Percentiles rank a stretch among this genome's conserved stretches.
Evolutionary conservation across 495 filamentous ascomycete species (phyloP).

Genomic region (Trichoderma gamsii): DNA sequence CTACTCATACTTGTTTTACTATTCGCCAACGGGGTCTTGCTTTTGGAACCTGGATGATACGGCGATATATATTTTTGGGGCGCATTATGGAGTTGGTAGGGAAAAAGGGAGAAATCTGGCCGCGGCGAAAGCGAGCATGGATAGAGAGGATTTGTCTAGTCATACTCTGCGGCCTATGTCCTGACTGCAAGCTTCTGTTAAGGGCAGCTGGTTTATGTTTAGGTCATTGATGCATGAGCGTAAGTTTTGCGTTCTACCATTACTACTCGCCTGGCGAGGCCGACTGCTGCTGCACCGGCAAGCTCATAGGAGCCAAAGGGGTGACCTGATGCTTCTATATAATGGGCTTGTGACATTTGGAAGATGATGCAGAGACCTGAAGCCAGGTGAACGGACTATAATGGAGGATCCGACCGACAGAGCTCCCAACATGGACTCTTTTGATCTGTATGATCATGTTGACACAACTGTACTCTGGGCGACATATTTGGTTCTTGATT

Average conservation of each 20-base stretch:
- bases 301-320: background rate
- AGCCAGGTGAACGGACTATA: background rate
- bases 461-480: background rate
- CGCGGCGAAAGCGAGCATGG: background rate
- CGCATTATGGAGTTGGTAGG: background rate
- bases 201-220: background rate
- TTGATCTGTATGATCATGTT: background rate
- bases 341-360: background rate
- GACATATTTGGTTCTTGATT: background rate
- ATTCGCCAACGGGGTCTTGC: background rate
- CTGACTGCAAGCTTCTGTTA: background rate
- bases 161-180: background rate
- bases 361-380: background rate
- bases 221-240: background rate
- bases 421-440: background rate
- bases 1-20: background rate
- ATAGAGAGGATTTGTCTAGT: background rate
- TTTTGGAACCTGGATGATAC: background rate
- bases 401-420: background rate
- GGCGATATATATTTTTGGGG: background rate
- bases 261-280: background rate
- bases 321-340: background rate
- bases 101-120: background rate
- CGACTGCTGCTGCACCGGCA: background rate
- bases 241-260: background rate